Conservation (phyloP, 2,329 filamentous ascomycete genomes). For the Xylaria sp. region DNA sequence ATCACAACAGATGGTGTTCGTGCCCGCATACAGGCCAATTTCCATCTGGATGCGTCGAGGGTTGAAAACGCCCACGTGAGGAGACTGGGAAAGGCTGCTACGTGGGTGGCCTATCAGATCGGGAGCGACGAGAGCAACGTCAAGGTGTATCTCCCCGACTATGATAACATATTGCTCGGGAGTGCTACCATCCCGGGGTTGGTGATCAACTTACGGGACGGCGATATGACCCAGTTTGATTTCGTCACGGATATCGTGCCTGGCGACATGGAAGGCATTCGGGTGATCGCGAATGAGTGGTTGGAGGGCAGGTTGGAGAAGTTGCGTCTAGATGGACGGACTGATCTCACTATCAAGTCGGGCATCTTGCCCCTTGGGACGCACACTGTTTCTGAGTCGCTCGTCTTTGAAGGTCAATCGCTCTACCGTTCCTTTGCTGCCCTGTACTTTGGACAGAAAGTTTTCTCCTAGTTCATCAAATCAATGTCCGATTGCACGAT, state of each 20-base stretch:
- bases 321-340: conserved; percentile 73
- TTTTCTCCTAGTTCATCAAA: conserved; percentile 39
- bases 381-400: conserved; percentile 72
- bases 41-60: conserved; percentile 76
- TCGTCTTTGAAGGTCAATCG: conserved; percentile 82
- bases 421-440: conserved; percentile 66
- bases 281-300: conserved; percentile 84
- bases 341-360: conserved; percentile 73
- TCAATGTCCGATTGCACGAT: conserved; percentile 10
- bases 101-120: conserved; percentile 77
- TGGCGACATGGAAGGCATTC: conserved; percentile 76
- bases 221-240: conserved; percentile 75
- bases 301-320: conserved; percentile 74
- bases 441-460: conserved; percentile 64
- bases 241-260: conserved; percentile 76
- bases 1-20: conserved; percentile 78
- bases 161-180: conserved; percentile 75
- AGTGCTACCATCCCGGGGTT: conserved; percentile 76
- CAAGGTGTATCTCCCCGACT: conserved; percentile 80
- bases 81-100: conserved; percentile 75
- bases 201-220: conserved; percentile 75
- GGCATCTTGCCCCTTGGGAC: conserved; percentile 79
- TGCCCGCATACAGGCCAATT: conserved; percentile 79
- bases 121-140: conserved; percentile 74
- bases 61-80: conserved; percentile 73